These are phyloP conservation scores for Mimosa pudica DNA, from an alignment of 306 rosid genomes.

Conservation along the genomic window DNA sequence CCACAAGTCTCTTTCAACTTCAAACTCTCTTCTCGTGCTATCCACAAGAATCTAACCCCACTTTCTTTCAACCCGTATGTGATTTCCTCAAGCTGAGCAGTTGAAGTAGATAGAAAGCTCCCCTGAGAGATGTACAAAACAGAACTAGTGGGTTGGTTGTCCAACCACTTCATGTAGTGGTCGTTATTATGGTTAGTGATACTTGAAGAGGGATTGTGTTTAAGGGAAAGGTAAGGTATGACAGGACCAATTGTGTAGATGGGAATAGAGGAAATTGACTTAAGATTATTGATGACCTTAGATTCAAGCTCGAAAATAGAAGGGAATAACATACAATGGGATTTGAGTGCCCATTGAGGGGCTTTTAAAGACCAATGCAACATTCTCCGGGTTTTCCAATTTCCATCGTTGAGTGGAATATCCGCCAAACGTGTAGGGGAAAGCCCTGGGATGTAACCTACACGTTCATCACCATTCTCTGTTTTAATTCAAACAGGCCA, in stretches of 20 bases:
- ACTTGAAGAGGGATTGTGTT: not conserved
- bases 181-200: not conserved
- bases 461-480: conserved; percentile 38
- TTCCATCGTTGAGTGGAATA: conserved; percentile 32
- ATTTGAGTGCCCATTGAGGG: conserved; percentile 39
- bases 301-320: conserved; percentile 51
- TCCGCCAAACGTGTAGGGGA: conserved; percentile 34
- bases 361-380: conserved; percentile 20
- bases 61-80: conserved; percentile 37
- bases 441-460: conserved; percentile 48
- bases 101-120: conserved; percentile 51
- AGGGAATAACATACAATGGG: conserved; percentile 44
- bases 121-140: conserved; percentile 62
- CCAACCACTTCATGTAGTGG: conserved; percentile 47
- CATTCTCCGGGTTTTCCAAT: not conserved
- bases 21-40: conserved; percentile 34
- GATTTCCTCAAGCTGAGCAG: conserved; percentile 56
- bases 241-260: conserved; percentile 54
- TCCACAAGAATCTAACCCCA: conserved; percentile 55
- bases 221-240: conserved; percentile 39
- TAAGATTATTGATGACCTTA: conserved; percentile 39
- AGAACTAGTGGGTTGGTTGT: conserved; percentile 45
- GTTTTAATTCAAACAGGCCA: not conserved
- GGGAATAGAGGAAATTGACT: conserved; percentile 35
- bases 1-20: conserved; percentile 45